Percentiles rank a stretch among this genome's conserved stretches.
Evolutionary conservation across 805 yeast species (phyloP).

Genomic region (Cyberlindnera suaveolens): DNA sequence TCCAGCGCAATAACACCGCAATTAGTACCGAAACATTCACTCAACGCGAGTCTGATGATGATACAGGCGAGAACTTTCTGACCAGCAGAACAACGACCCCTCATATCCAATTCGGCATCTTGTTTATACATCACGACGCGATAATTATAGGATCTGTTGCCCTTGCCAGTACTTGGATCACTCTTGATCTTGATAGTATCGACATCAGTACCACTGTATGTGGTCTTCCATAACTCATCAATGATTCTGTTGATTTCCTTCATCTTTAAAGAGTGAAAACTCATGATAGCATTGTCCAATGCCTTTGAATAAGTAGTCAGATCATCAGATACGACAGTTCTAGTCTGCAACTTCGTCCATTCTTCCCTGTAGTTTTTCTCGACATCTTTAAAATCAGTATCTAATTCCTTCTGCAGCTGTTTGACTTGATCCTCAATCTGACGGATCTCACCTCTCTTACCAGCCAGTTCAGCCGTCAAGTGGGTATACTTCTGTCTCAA

Average conservation of each 20-base stretch:
- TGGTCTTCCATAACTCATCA: constrained; percentile 89
- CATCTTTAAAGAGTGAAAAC: constrained; percentile 87
- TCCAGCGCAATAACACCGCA: constrained; percentile 96
- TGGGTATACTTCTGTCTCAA: constrained; percentile 45
- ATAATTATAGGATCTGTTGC: constrained; percentile 62
- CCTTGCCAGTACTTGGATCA: constrained; percentile 45
- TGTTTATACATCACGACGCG: constrained; percentile 93
- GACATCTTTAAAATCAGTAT: constrained; percentile 65
- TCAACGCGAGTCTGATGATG: constrained; percentile 82
- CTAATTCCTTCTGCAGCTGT: constrained; percentile 50
- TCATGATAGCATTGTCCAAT: constrained; percentile 89
- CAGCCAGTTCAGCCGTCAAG: constrained; percentile 61
- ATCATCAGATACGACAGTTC: constrained; percentile 72
- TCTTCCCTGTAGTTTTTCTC: constrained; percentile 59
- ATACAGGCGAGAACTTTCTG: constrained; percentile 93
- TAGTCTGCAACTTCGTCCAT: constrained; percentile 72
- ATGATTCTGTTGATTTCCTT: constrained; percentile 81
- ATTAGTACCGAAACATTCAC: constrained; percentile 91
- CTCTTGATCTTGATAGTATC: constrained; percentile 84
- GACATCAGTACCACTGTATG: constrained; percentile 93
- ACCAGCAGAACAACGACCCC: constrained; percentile 98
- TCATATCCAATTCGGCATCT: constrained; percentile 90
- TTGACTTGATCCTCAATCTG: constrained; percentile 72
- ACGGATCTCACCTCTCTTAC: constrained; percentile 77
- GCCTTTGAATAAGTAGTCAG: constrained; percentile 77